Conservation (phyloP, 1,284 basidiomycete genomes). For the Naganishia albida region DNA sequence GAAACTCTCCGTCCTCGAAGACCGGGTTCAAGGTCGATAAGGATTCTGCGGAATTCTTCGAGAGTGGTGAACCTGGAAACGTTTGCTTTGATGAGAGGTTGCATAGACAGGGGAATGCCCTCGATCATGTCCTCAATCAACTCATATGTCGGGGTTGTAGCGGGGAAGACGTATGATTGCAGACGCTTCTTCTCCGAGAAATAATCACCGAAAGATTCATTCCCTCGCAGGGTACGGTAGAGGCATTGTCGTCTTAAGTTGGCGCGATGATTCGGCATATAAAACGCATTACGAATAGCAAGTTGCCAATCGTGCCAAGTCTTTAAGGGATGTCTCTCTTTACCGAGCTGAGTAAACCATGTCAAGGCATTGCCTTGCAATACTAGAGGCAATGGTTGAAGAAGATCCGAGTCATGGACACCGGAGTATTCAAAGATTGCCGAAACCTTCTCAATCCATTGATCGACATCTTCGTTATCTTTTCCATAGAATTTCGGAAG, state of each 20-base stretch:
- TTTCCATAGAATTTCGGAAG: too few species aligned
- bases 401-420: too few species aligned
- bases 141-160: constrained; percentile 1
- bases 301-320: too few species aligned
- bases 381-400: too few species aligned
- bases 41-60: constrained; percentile 26
- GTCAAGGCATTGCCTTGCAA: too few species aligned
- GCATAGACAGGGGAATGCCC: constrained; percentile 25
- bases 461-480: too few species aligned
- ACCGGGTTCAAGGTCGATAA: constrained; percentile 30
- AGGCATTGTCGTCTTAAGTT: constrained; percentile 27
- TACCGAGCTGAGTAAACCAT: too few species aligned
- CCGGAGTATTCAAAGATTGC: too few species aligned
- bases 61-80: constrained; percentile 13
- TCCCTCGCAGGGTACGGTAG: constrained; percentile 7
- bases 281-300: too few species aligned
- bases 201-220: constrained; percentile 28
- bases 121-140: constrained; percentile 32
- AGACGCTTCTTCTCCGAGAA: constrained; percentile 26
- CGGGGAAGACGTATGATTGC: constrained; percentile 28
- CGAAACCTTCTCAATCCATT: too few species aligned
- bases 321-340: too few species aligned
- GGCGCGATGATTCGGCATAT: too few species aligned
- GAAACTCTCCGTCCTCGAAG: constrained; percentile 1
- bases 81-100: constrained; percentile 26